Base-by-base conservation (phyloP, 2,329 filamentous ascomycete species). In the Pseudocercospora pini-densiflorae region DNA sequence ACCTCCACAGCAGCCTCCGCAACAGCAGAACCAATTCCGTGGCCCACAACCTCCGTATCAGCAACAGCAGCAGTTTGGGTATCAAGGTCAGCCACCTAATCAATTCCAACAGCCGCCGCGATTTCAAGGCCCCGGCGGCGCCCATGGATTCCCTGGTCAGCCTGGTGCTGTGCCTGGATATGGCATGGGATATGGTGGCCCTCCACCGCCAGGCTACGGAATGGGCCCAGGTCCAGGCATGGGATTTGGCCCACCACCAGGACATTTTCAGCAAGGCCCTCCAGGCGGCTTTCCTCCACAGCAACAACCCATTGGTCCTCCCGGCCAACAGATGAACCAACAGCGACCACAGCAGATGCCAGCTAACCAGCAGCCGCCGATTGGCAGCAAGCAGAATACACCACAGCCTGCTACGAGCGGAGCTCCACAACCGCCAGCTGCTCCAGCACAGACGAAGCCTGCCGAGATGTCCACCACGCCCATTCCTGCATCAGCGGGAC, bases 131-230 rank as follows among this genome's bases (percentile, higher is more conserved):
- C 76, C 76, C 14, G 76, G 76, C n/a, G 78, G 77, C 57, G 76
- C 76, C 40, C 82, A 81, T 73, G 81, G 79, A 47, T 85, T 84
- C 68, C 82, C 78, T 61, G 78, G 77, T 14, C 73, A 71, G 43
- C 79, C 79, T 51, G 78, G 78, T 49, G 80, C 81, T 49, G 82
- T 82, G 63, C 90, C 90, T 70, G 87, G 87, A 19, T 93, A 90
- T 60, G 72, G 72, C 0, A 70, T 73, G 70, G 70, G 65, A 53
- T 96, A 93, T 77, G 91, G 91, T 77, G 91, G 91, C 69, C 90
- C 89, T 16, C 91, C 89, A 51, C 71, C 72, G 33, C 70, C 72
- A 40, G 72, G 73, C 10, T 75, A 74, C 58, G 65, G 24, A 36
- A 64, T 64, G 51, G 64, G 64, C 5, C 65, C 64, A 27, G 64